Evolutionary conservation across 352 stramenopile genomes (phyloP).

Genomic region (Globisporangium ultimum): DNA sequence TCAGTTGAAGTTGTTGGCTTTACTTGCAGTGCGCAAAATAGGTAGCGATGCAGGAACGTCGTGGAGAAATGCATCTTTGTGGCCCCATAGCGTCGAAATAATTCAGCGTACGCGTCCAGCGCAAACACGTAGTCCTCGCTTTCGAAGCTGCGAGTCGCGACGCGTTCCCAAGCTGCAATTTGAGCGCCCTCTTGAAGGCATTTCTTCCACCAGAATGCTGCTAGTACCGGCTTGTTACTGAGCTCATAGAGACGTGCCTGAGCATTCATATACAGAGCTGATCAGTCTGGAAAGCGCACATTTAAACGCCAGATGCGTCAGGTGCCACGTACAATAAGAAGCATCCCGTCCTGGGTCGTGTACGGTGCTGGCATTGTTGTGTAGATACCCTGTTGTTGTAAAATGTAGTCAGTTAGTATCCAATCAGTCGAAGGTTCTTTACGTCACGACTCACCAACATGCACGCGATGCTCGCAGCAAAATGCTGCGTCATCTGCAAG

Average conservation of each 20-base stretch:
- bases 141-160: constrained; percentile 27
- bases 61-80: constrained; percentile 1
- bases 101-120: constrained; percentile 25
- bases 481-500: constrained; percentile 23
- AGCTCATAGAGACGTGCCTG: constrained; percentile 40
- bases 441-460: constrained; percentile 16
- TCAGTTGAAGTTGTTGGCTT: constrained; percentile 11
- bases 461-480: constrained; percentile 28
- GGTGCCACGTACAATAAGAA: constrained; percentile 37
- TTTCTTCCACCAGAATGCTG: constrained; percentile 41
- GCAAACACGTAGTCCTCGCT: constrained; percentile 33
- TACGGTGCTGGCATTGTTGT: constrained; percentile 48
- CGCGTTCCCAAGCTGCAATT: constrained; percentile 1
- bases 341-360: constrained; percentile 26
- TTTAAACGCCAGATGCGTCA: no score
- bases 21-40: constrained; percentile 25
- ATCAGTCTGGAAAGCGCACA: not conserved
- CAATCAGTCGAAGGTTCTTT: no score
- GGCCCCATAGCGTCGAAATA: not conserved
- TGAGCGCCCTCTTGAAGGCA: constrained; percentile 2
- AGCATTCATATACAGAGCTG: not conserved
- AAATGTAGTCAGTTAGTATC: no score
- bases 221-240: constrained; percentile 10
- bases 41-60: constrained; percentile 22
- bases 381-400: constrained; percentile 19